Conservation (phyloP, 352 stramenopile genomes). For the Bremia lactucae region DNA sequence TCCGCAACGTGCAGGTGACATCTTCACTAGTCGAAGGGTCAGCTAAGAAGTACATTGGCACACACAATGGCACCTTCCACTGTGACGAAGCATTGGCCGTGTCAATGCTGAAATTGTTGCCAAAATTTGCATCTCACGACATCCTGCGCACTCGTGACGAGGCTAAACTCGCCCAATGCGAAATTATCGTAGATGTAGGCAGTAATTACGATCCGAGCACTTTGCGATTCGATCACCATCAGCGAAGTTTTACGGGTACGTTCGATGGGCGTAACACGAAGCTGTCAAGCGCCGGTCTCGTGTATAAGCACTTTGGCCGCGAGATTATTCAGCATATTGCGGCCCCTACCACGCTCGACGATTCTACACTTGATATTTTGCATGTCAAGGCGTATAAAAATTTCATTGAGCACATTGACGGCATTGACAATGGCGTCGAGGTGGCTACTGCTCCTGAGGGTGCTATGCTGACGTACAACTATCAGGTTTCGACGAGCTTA, state of each 20-base stretch:
- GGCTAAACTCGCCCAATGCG: slow-evolving; percentile 83
- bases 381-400: slow-evolving; percentile 92
- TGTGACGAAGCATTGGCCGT: slow-evolving; percentile 97
- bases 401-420: slow-evolving; percentile 97
- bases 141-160: slow-evolving; percentile 85
- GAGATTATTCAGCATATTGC: slow-evolving; percentile 88
- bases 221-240: slow-evolving; percentile 96
- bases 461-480: slow-evolving; percentile 43
- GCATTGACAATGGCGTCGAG: slow-evolving; percentile 98
- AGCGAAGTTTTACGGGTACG: slow-evolving; percentile 86
- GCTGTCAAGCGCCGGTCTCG: slow-evolving; percentile 91
- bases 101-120: slow-evolving; percentile 92
- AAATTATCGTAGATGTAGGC: slow-evolving; percentile 96
- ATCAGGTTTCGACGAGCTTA: slow-evolving; percentile 66
- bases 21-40: slow-evolving; percentile 28
- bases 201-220: slow-evolving; percentile 87
- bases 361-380: slow-evolving; percentile 71
- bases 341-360: slow-evolving; percentile 34
- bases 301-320: slow-evolving; percentile 98
- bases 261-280: slow-evolving; percentile 84
- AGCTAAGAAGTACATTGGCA: slow-evolving; percentile 90
- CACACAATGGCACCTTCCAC: slow-evolving; percentile 96
- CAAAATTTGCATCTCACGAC: slow-evolving; percentile 78
- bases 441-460: slow-evolving; percentile 27
- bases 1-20: slow-evolving; percentile 41